A percentile compares a stretch with the other conserved stretches of the same genome.
phyloP scores from a whole-genome alignment of 1,284 basidiomycete species.

The Tylopilus orsonianus region DNA sequence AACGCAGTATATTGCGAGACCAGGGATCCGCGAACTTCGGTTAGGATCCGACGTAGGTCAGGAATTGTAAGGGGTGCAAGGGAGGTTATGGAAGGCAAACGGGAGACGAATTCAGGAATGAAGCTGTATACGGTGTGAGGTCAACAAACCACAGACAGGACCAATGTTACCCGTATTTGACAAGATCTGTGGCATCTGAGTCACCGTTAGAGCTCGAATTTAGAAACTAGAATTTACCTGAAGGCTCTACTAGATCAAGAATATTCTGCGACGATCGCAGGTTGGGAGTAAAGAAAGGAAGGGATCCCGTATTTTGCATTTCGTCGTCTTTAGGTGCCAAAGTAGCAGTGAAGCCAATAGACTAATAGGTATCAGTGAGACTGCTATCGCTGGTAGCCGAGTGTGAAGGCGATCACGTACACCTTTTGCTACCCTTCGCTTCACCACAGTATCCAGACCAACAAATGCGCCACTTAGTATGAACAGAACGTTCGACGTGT shows the following conservation, averaged over 20 bases:
- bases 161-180: slow-evolving; percentile 72
- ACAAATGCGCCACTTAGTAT: slow-evolving; percentile 94
- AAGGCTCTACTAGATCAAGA: slow-evolving; percentile 68
- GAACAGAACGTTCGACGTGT: slow-evolving; percentile 89
- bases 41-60: slow-evolving; percentile 88
- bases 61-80: slow-evolving; percentile 69
- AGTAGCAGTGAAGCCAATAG: slow-evolving; percentile 84
- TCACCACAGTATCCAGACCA: slow-evolving; percentile 82
- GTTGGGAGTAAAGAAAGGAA: slow-evolving; percentile 78
- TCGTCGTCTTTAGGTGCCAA: slow-evolving; percentile 47
- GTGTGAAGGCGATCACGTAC: slow-evolving; percentile 45
- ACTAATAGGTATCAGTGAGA: slow-evolving; percentile 44
- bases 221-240: slow-evolving; percentile 40
- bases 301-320: slow-evolving; percentile 26
- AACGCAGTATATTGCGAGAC: slow-evolving; percentile 86
- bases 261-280: slow-evolving; percentile 46
- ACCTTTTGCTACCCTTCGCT: slow-evolving; percentile 77
- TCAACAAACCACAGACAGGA: slow-evolving; percentile 4
- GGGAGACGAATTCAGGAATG: slow-evolving; percentile 93
- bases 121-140: slow-evolving; percentile 48
- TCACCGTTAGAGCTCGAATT: slow-evolving; percentile 8
- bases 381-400: background rate
- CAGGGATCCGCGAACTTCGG: slow-evolving; percentile 88
- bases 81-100: slow-evolving; percentile 85
- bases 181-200: slow-evolving; percentile 56